Conservation (phyloP, 208 protist species). For the Crithidia acanthocephali region DNA sequence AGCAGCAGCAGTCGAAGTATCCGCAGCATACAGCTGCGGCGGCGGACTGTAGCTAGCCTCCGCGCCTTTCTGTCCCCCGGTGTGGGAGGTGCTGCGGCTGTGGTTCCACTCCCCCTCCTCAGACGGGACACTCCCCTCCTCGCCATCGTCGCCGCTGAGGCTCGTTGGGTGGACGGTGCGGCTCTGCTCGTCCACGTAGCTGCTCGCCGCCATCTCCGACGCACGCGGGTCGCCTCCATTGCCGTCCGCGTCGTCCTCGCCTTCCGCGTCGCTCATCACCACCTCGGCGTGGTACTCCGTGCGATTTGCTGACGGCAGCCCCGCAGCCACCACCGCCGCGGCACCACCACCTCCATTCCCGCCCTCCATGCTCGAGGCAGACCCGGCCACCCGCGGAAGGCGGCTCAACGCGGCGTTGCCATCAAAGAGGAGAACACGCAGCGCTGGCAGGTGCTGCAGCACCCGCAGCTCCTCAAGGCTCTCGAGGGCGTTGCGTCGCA, state of each 20-base stretch:
- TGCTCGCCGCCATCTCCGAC: background rate
- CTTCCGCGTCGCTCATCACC: conserved; percentile 38
- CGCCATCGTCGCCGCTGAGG: background rate
- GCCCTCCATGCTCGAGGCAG: background rate
- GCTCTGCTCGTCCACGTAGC: conserved; percentile 1
- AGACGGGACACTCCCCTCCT: background rate
- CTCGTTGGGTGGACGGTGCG: background rate
- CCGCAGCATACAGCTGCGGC: background rate
- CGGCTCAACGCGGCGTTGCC: conserved; percentile 37
- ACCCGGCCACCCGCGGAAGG: background rate
- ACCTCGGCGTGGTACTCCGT: conserved; percentile 40
- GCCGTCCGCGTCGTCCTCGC: conserved; percentile 1
- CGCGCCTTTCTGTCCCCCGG: background rate
- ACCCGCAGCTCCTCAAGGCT: conserved; percentile 23
- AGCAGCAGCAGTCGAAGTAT: background rate
- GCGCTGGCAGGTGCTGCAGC: conserved; percentile 22
- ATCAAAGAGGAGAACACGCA: conserved; percentile 43
- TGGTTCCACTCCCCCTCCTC: background rate
- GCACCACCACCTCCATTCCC: too few species aligned
- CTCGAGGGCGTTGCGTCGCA: conserved; percentile 19
- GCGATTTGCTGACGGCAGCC: background rate
- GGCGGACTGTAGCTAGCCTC: background rate
- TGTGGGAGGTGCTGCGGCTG: background rate
- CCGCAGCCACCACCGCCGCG: background rate
- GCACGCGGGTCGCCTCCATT: background rate